Conservation (phyloP, 306 rosid species). For the Cucurbita moschata region DNA sequence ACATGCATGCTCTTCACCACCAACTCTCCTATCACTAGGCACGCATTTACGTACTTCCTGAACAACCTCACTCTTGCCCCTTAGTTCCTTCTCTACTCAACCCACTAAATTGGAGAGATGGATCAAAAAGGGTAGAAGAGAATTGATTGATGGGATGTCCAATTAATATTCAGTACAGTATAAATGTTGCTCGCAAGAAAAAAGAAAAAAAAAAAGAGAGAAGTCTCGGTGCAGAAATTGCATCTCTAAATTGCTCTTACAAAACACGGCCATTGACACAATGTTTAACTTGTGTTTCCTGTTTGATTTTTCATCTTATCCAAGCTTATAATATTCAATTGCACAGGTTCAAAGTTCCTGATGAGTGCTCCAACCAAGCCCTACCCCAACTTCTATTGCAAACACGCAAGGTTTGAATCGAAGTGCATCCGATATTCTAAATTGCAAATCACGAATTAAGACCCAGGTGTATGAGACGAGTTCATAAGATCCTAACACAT, state of each 20-base stretch:
- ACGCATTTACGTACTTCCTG: neutral
- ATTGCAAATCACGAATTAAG: neutral
- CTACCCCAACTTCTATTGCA: neutral
- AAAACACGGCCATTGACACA: neutral
- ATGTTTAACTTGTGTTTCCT: neutral
- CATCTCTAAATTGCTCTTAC: neutral
- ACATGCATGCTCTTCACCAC: neutral
- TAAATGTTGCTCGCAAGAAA: neutral
- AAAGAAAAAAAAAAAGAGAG: neutral
- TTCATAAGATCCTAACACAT: neutral
- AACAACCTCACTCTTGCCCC: neutral
- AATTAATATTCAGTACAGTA: neutral
- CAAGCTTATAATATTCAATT: neutral
- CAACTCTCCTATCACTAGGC: neutral
- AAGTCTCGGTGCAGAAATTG: neutral
- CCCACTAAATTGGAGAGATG: neutral
- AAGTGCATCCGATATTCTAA: neutral
- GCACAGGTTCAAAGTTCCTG: neutral
- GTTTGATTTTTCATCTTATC: neutral
- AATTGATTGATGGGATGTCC: neutral
- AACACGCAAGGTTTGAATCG: neutral
- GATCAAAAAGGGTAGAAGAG: neutral
- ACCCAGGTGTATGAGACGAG: neutral
- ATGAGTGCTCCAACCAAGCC: neutral
- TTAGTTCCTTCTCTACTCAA: neutral